Base-by-base conservation (phyloP, 208 protist species). In the Pavlovales sp. region DNA sequence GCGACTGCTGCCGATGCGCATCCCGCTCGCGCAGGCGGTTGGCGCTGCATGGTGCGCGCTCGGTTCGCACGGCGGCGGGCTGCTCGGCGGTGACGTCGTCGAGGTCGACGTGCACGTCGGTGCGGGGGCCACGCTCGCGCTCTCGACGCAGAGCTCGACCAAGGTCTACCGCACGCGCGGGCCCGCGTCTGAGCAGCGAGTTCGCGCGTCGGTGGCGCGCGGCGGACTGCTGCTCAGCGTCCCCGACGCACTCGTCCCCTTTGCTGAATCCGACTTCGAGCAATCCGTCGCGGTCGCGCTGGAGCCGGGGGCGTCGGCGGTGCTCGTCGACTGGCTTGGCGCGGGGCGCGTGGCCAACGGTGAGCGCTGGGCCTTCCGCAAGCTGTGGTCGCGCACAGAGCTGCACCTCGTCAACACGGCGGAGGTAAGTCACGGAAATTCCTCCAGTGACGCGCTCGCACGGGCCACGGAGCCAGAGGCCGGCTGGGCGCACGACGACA, bases 21-120 rank as follows among this genome's bases (percentile, higher is more conserved):
- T 10, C 7, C 1, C 57, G 7, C 5, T 28, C 18, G 57, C 57
- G 8, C 8, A 34, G 30, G 28, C 11, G 1, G 77, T 32, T 1
- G 77, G 77, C 18, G 77, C 77, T 5, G 77, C 39, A 32, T 39
- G 37, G 34, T 81, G 77, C 38, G 77, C 77, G 2, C 0, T 81
- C 40, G 77, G 77, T 39, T n/a, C 34, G 34, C 32, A 47, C 77
- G 77, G 77, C 77, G 77, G 77, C 41, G 77, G 77, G 26, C 39
- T 81, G 37, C 77, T 81, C 26, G 77, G 77, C 77, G 77, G 77
- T n/a, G 77, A 81, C 77, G 39, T 36, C 39, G 32, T 81, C 37
- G 40, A 81, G 0, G 34, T 81, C 10, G 77, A 42, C 10, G 77
- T 46, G 38, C 5, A 42, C 14, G 77, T 81, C 37, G 77, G 37